Base-by-base conservation (phyloP, 208 protist species). In the Leishmania aethiopica region DNA sequence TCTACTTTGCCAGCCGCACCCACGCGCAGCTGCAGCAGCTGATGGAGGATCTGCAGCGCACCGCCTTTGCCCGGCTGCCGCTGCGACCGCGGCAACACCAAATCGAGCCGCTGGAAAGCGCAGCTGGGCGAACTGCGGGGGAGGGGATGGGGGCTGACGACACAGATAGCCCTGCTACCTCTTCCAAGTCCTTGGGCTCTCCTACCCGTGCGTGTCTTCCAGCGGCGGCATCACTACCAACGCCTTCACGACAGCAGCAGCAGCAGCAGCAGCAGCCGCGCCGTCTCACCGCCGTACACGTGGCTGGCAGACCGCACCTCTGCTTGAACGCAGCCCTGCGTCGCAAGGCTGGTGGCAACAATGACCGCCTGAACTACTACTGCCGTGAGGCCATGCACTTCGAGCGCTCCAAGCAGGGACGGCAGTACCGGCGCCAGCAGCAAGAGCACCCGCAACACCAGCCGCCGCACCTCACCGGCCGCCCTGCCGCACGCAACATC, bases 1-100 rank as follows among this genome's bases (percentile, higher is more conserved):
- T 99, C 6, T 98, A 98, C 86, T 96, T 99, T 77, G 96, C 96
- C 74, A 98, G 95, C 74, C 91, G 98, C 45, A 99, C 98, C 25
- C 98, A 99, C 90, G 98, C 98, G 22, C 98, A 99, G 81, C 83
- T 99, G 35, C 89, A 90, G 32, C 98, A 99, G 79, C 93, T 99
- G 49, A 91, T 97, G 40, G 88, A 93, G 11, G 98, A 99, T 76
- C 79, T 99, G 0, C 92, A 93, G 78, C 64, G 79, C 13, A 99
- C 98, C 3, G 89, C 76, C 25, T 99, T 97, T 87, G 85, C 85
- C 10, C 28, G 84, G 51, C 71, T 93, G 37, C 81, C 90, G 1
- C 75, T 95, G 72, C 76, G 71, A 4, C 35, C 72, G 17, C 72
- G 71, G 32, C n/a, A 8, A 55, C 66, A 28, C 10, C 55, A 35